Evolutionary conservation across 495 filamentous ascomycete genomes (phyloP).

Genomic region (Neurospora sp.): DNA sequence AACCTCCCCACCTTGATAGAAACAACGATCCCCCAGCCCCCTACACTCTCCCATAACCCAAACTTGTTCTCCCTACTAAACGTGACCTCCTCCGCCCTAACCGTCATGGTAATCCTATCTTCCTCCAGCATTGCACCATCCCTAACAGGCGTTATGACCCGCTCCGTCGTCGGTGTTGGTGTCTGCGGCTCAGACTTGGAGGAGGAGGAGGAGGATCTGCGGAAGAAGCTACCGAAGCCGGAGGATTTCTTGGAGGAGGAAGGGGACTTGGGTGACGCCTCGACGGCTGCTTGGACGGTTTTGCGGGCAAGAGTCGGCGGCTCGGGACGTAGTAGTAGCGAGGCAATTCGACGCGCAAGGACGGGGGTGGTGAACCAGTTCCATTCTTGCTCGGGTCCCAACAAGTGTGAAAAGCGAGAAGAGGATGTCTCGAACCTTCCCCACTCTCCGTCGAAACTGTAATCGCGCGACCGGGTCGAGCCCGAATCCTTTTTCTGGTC

Average conservation of each 20-base stretch:
- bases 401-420: not conserved
- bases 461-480: not conserved
- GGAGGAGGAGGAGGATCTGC: not conserved
- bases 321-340: not conserved
- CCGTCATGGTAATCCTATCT: slow-evolving; percentile 25
- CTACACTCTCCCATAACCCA: slow-evolving; percentile 41
- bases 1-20: slow-evolving; percentile 10
- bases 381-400: not conserved
- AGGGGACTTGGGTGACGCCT: not conserved
- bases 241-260: not conserved
- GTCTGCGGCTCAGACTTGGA: not conserved
- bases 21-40: slow-evolving; percentile 40
- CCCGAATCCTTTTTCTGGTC: not conserved
- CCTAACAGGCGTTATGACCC: not conserved
- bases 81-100: slow-evolving; percentile 39
- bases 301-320: not conserved
- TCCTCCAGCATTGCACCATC: not conserved
- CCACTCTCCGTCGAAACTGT: not conserved
- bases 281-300: not conserved
- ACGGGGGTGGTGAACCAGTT: not conserved
- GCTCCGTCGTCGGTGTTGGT: not conserved
- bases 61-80: slow-evolving; percentile 43
- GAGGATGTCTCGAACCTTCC: not conserved
- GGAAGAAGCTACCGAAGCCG: not conserved
- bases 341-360: not conserved